Conservation (phyloP, 805 yeast species). For the Hanseniaspora jakobsenii region DNA sequence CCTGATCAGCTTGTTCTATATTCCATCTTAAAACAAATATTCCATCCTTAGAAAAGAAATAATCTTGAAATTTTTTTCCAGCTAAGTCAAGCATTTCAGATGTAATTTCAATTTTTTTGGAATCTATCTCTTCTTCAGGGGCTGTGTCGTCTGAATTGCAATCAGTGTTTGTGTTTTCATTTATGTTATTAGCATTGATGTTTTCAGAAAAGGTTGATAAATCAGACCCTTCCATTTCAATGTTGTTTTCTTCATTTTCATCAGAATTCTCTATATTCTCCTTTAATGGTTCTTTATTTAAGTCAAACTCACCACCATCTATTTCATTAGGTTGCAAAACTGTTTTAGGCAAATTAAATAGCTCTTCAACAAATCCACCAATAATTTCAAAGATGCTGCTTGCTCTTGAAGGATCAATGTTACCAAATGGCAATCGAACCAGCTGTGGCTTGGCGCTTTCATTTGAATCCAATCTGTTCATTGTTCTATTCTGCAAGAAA, state of each 20-base stretch:
- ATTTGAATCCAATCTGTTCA: neutral
- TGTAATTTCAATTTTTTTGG: neutral
- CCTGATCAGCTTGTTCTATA: constrained; percentile 40
- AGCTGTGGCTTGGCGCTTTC: neutral
- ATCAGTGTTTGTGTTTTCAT: too few species aligned
- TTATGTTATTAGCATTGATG: too few species aligned
- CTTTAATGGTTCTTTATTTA: too few species aligned
- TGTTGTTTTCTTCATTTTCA: neutral
- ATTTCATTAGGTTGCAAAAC: too few species aligned
- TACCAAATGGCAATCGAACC: neutral
- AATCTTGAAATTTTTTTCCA: neutral
- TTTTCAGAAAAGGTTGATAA: too few species aligned
- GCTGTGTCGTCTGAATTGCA: too few species aligned
- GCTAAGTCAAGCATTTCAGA: neutral
- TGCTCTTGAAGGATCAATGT: too few species aligned
- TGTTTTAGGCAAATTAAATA: too few species aligned
- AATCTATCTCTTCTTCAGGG: too few species aligned
- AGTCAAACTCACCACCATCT: too few species aligned
- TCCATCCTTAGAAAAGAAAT: neutral
- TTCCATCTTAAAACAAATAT: constrained; percentile 14
- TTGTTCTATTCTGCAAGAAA: constrained; percentile 2
- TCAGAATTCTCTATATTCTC: neutral
- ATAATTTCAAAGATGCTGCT: too few species aligned
- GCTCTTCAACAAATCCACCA: neutral
- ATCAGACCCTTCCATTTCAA: too few species aligned